Base-by-base conservation (phyloP, 164 flowering plant species). In the Vitis rupestris region DNA sequence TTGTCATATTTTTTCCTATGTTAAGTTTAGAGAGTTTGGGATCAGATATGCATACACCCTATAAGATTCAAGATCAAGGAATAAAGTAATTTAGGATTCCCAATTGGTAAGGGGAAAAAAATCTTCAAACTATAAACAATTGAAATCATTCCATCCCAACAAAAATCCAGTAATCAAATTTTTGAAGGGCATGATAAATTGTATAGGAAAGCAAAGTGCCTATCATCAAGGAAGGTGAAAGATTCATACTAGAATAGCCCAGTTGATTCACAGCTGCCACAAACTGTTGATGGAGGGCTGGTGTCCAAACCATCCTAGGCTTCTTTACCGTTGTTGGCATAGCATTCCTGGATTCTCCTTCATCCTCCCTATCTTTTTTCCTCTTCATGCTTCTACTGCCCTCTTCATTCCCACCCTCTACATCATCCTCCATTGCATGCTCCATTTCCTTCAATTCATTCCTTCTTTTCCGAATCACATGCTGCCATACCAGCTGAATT, bases 231-330 rank as follows among this genome's bases (percentile, higher is more conserved):
- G 27, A 23, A 37, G 7, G 23, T 12, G 44, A n/a, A 2, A 13
- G 47, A 27, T 19, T 23, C 80, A 48, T 71, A 80, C 81, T 78
- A 14, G 71, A 77, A 53, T 37, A 13, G 12, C 81, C 82, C 16
- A 77, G 57, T 17, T 72, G 63, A 65, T 79, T 61, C 5, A 82
- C 79, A 37, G 79, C 81, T 10, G 44, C 61, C 13, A 77, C 70
- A 73, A 82, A 82, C 74, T 77, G 74, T 12, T 73, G 60, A 62
- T 82, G 82, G 23, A 82, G 82, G 6, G 77, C 81, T 0, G 23
- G 11, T 4, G 78, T 63, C 85, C 85, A 82, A 51, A 75, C 73
- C 14, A 82, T 64, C 58, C 85, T 65, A 37, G 75, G 69, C 59
- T 75, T 77, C 70, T 67, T 72, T 27, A 15, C 49, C 10, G 63